Evolutionary conservation across 257 asterid genomes (phyloP), one percentile per base, ranked within the genome.

Genomic region (Striga asiatica): DNA sequence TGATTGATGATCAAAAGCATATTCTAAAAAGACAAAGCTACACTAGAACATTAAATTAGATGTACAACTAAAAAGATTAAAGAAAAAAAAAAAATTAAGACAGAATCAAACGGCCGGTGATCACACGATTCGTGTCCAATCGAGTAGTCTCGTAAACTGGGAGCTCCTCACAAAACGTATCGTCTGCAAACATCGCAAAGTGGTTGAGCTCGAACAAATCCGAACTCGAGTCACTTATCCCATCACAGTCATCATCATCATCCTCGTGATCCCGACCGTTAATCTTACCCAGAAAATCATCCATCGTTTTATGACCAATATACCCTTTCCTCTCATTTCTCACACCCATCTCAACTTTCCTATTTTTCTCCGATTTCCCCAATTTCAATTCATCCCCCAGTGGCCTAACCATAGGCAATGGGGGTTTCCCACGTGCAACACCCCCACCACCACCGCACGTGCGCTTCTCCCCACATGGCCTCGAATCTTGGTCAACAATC

Each of bases 141-240:
- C 71, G 72, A 12, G 97, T 86, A 18, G 96, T 83, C 64, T 83
- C 95, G 50, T 86, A 89, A 54, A 86, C 93, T 0, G 96, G 96
- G 6, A 89, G 89, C 66, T 89, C 94, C 57, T 89, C 77, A 2
- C 79, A 58, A 13, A 67, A 89, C 61, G 81, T 89, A 13, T 53
- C 46, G 22, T 74, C 56, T 48, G 80, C 77, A 3, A 79, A 73
- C 41, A 76, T 47, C 0, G 78, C 73, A 10, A 73, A 50, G 46
- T 86, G 93, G 71, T 89, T 94, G 11, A 89, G 78, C 57, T 89
- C 96, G 62, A 89, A 89, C 27, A 89, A 72, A 54, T 89, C 96
- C 50, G 96, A 89, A 54, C 96, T 89, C 3, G 83, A 66, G 67
- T 87, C 94, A 56, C 96, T 86, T 14, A 74, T 64, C 20, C 64